Percentiles rank a stretch among this genome's conserved stretches.
phyloP scores from a whole-genome alignment of 1,139 yeast species.

The Lodderomyces margitis region DNA sequence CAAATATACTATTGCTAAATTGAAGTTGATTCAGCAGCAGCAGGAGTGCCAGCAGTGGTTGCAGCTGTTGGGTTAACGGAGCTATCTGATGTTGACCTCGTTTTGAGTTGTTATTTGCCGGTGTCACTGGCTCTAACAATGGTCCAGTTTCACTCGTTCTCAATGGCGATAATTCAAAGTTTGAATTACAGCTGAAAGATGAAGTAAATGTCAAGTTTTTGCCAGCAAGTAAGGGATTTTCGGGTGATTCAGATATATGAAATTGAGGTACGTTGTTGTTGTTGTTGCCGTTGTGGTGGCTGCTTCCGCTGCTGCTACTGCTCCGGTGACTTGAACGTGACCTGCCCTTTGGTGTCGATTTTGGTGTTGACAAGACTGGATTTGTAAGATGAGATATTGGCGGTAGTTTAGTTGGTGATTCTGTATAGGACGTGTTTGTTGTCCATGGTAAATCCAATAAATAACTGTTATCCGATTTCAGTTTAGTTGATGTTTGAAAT shows the following conservation, averaged over 20 bases:
- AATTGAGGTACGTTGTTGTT: constrained; percentile 22
- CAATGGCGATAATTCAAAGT: constrained; percentile 61
- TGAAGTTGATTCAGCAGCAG: background rate
- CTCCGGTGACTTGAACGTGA: no score
- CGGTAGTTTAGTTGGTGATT: constrained; percentile 3
- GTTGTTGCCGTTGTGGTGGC: constrained; percentile 13
- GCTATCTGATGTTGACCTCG: background rate
- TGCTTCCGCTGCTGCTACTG: background rate
- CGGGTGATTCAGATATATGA: constrained; percentile 35
- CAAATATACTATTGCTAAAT: background rate
- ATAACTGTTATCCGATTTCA: background rate
- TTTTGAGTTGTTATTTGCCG: constrained; percentile 27
- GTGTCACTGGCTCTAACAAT: constrained; percentile 55
- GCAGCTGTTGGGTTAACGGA: background rate
- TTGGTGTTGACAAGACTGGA: constrained; percentile 1
- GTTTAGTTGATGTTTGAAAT: background rate
- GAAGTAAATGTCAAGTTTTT: constrained; percentile 49
- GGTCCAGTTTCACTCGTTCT: constrained; percentile 62
- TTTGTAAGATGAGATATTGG: constrained; percentile 1
- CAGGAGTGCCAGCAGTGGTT: background rate
- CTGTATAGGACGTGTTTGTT: background rate
- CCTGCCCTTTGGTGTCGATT: background rate
- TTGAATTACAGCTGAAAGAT: constrained; percentile 65
- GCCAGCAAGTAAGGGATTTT: constrained; percentile 42
- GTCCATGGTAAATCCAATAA: background rate